Evolutionary conservation across 2,329 filamentous ascomycete genomes (phyloP), one percentile per base, ranked within the genome.

Genomic region (Rutstroemia sp.): DNA sequence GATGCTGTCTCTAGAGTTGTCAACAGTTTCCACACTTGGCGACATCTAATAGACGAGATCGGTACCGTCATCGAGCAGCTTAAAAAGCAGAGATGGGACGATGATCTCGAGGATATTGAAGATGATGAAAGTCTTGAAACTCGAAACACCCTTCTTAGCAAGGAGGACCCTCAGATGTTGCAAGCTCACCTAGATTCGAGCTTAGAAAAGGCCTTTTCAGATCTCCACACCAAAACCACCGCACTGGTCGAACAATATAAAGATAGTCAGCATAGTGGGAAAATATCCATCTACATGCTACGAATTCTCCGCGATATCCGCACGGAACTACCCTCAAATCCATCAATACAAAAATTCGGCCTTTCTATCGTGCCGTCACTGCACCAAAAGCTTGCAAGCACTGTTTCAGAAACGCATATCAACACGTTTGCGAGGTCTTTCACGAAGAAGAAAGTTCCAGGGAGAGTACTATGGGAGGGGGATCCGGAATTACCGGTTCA

Each of bases 401-500:
- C 78, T 27, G 77, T 87, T 1, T 74, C 78, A 0, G 65, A 70
- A 12, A 68, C 74, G 0, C 73, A 82, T 0, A 65, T 87, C 37
- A 70, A 78, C 52, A 67, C 76, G 51, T 75, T 84, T 51, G 63
- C 70, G 1, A 68, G 68, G n/a, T 67, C 67, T 3, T 69, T 73
- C 0, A 69, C 79, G 42, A 70, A 74, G 48, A 78, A 73, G 54
- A 72, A 66, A 27, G 77, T 88, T 0, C 76, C 78, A 2, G 84
- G 86, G 6, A 78, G 84, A 51, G 77, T 81, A 0, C 75, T 96
- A 0, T 96, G 92, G 92, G 90, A 95, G 68, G 88, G 88, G 0
- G 76, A 81, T 39, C 88, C 88, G 0, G 76, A 82, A 25, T 69
- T 96, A 44, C 92, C 92, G 0, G 78, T 83, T 5, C 89, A 94